Conservation (phyloP, 2,329 filamentous ascomycete genomes). For the Beauveria varroae region DNA sequence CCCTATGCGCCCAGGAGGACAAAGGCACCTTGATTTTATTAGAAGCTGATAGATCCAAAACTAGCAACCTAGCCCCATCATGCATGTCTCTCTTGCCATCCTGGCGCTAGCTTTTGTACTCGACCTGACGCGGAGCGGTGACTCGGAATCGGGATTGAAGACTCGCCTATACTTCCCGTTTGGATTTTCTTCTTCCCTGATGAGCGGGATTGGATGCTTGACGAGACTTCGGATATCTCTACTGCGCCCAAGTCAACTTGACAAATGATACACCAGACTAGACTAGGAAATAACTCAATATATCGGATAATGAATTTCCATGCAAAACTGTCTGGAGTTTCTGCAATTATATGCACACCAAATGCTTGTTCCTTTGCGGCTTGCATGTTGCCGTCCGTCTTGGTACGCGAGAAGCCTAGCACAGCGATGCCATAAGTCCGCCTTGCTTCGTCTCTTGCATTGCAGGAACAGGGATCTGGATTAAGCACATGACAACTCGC, state of each 20-base stretch:
- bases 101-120: background rate
- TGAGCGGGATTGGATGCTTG: background rate
- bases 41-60: background rate
- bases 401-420: background rate
- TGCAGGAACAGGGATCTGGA: conserved; percentile 1
- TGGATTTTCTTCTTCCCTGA: background rate
- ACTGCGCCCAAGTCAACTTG: too few relatives aligned
- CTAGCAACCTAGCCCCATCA: background rate
- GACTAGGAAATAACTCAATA: too few relatives aligned
- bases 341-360: background rate
- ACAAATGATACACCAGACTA: too few relatives aligned
- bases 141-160: background rate
- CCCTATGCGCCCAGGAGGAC: background rate
- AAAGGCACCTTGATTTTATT: too few relatives aligned
- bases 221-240: too few relatives aligned
- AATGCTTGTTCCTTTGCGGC: background rate
- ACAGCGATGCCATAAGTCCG: background rate
- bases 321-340: background rate
- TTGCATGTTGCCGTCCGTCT: background rate
- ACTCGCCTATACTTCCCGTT: background rate
- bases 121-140: background rate
- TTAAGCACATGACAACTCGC: conserved; percentile 1
- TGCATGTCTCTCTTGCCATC: background rate
- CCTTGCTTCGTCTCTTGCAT: background rate
- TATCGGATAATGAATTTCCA: too few relatives aligned